Evolutionary conservation across 768 basidiomycete species (phyloP).

Genomic region (Calocera cornea): DNA sequence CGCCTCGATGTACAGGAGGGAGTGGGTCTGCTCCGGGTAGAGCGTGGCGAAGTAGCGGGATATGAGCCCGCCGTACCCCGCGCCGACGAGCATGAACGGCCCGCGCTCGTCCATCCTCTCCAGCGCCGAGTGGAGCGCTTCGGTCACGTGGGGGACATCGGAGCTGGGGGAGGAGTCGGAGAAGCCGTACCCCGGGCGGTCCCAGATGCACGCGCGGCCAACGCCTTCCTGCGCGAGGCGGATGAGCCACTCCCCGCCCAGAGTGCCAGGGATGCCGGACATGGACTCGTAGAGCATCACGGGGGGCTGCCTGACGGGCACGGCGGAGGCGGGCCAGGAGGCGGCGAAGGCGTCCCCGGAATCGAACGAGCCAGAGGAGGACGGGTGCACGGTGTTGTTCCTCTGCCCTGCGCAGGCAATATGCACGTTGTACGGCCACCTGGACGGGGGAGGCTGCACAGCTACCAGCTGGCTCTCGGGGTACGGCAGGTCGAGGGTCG

Average conservation of each 20-base stretch:
- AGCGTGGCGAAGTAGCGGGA: slow-evolving; percentile 22
- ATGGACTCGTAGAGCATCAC: slow-evolving; percentile 4
- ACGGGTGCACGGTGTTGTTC: not conserved
- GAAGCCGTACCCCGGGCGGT: slow-evolving; percentile 26
- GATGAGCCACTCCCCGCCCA: slow-evolving; percentile 21
- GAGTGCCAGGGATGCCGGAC: not conserved
- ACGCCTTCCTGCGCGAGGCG: slow-evolving; percentile 21
- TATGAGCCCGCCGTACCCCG: slow-evolving; percentile 25
- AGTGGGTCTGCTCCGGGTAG: slow-evolving; percentile 19
- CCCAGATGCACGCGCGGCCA: slow-evolving; percentile 24
- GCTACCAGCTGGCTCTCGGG: not conserved
- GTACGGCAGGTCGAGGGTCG: not conserved
- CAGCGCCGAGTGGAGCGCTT: slow-evolving; percentile 19
- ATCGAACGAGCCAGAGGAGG: no score
- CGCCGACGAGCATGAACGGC: slow-evolving; percentile 20
- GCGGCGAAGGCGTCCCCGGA: not conserved
- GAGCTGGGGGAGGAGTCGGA: slow-evolving; percentile 20
- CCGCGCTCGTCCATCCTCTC: slow-evolving; percentile 14
- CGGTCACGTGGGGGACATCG: slow-evolving; percentile 21
- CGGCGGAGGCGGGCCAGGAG: no score
- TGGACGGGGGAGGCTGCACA: not conserved
- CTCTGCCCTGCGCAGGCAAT: not conserved
- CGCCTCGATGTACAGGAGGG: slow-evolving; percentile 23
- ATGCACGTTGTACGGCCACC: not conserved
- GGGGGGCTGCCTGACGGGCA: not conserved